Evolutionary conservation across 257 asterid genomes (phyloP), one percentile per base, ranked within the genome.

Genomic region (Ligustrum vulgare): DNA sequence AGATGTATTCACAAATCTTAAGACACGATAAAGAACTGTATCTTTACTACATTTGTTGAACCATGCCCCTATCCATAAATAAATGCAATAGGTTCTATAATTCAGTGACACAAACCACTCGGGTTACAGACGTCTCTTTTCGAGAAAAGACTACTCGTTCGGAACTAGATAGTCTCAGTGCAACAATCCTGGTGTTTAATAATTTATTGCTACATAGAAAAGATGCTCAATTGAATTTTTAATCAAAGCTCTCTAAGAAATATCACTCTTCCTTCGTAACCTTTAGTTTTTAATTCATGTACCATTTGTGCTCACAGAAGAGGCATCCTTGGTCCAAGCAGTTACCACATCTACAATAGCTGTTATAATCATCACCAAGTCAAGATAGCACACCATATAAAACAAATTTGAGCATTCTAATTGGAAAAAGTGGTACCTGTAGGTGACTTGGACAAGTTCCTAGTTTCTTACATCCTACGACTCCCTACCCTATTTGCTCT

Each of bases 391-490:
- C 51, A 76, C 62, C 54, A 72, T n/a, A 43, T 58, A n/a, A 41
- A 36, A 77, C 34, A 67, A 56, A 69, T 22, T 20, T 18, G 47
- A 49, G 63, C 34, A 67, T 71, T 18, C 35, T 69, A 69, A 23
- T 69, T 8, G 58, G 28, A 34, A 62, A 51, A 80, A 69, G 16
- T 2, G 45, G 73, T 70, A 89, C 97, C 92, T 74, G 74, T 70
- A 41, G 85, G 76, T 3, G 83, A 36, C 74, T 78, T 78, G 43
- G 45, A 68, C 3, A 43, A 23, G 33, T 70, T 70, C 62, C 35
- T 63, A 73, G 69, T 82, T 18, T 11, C 75, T n/a, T n/a, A n/a
- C n/a, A n/a, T n/a, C n/a, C n/a, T n/a, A n/a, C n/a, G n/a, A n/a
- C n/a, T n/a, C n/a, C n/a, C n/a, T n/a, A n/a, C n/a, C n/a, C n/a